Percentiles rank a stretch among this genome's conserved stretches.
These are phyloP conservation scores for Dryas alaskensis DNA, from an alignment of 306 rosid species.

Conservation along the genomic window DNA sequence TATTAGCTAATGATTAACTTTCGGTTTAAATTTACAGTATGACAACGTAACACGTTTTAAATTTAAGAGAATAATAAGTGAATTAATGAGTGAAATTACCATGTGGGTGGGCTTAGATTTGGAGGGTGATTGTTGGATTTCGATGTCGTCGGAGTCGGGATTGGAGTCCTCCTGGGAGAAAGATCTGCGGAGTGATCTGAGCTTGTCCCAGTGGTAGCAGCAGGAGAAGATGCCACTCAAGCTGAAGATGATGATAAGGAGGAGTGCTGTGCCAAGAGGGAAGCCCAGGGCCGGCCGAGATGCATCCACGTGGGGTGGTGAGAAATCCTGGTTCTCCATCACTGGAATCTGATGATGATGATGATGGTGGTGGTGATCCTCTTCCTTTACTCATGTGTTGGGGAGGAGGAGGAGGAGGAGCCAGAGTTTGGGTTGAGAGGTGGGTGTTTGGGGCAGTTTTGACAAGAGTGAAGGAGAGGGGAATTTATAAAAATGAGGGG, in stretches of 20 bases:
- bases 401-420: background rate
- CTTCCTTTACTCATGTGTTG: slow-evolving; percentile 48
- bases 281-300: slow-evolving; percentile 91
- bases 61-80: background rate
- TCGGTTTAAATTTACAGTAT: background rate
- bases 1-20: background rate
- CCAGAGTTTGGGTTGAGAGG: background rate
- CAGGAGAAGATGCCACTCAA: slow-evolving; percentile 94
- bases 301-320: slow-evolving; percentile 60
- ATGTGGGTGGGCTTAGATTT: slow-evolving; percentile 36
- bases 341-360: background rate
- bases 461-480: no score
- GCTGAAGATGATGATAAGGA: slow-evolving; percentile 76
- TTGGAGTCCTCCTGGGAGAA: slow-evolving; percentile 16
- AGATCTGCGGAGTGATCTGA: slow-evolving; percentile 68
- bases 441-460: background rate
- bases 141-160: slow-evolving; percentile 30
- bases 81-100: slow-evolving; percentile 31
- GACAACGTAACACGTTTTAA: background rate
- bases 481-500: slow-evolving; percentile 2
- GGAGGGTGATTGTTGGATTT: slow-evolving; percentile 28
- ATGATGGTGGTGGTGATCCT: background rate
- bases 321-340: slow-evolving; percentile 68
- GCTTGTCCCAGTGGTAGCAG: slow-evolving; percentile 96
- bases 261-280: slow-evolving; percentile 93